Evolutionary conservation across 2,329 filamentous ascomycete genomes (phyloP), one percentile per base, ranked within the genome.

Genomic region (Cercospora brassicicola): DNA sequence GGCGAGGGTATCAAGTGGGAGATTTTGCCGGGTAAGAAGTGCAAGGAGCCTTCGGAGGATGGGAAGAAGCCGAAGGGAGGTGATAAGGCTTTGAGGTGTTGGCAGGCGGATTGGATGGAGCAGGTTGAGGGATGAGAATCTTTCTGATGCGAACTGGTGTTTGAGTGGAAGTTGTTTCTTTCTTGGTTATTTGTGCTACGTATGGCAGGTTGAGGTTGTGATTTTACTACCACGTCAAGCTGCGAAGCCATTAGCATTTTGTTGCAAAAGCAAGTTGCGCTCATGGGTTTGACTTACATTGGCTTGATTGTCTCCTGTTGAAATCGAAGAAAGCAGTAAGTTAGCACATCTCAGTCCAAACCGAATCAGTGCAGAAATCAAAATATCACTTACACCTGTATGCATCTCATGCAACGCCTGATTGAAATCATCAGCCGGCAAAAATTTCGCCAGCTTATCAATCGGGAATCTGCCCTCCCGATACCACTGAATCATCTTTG

Each of bases 401-500:
- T 82, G 77, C 81, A 83, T 83, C 68, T 82, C 81, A n/a, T 78
- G 68, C 64, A 83, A 56, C 11, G 79, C 82, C 67, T 74, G 76
- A 59, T 79, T 72, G 59, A 80, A 82, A 2, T 83, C 77, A 23
- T 81, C 78, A 31, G 80, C 81, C 60, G 78, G 71, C 75, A 84
- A 83, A 10, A 79, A 78, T 73, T 81, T 83, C 69, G 82, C 78
- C 20, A 85, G 66, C 72, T 80, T 81, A 28, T 85, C 79, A 55
- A 84, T 77, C 0, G 83, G 83, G 57, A 86, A 82, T 68, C 76
- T 80, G 7, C 83, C 83, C 51, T 82, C 77, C 13, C 78, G 73
- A 65, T 83, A 83, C 84, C 83, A 85, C 59, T 81, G 68, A 15
- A 85, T 82, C 82, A 85, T 82, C 73, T 81, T 76, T 0, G 84